Percentiles rank a stretch among this genome's conserved stretches.
Evolutionary conservation across 768 basidiomycete species (phyloP).

Genomic region (Tylopilus sp.): DNA sequence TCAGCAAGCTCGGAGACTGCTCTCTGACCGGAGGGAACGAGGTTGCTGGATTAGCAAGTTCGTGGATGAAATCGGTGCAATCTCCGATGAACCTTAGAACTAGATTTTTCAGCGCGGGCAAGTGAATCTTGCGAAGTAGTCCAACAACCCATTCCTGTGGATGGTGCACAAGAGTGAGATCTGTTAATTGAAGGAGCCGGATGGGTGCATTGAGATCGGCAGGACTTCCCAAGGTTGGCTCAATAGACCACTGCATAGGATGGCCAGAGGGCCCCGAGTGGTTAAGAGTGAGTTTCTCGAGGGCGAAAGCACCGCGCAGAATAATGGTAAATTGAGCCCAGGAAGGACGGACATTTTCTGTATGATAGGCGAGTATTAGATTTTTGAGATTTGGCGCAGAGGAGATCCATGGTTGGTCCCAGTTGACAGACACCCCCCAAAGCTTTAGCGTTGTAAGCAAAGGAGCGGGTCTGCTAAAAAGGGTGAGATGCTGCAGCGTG

Average conservation of each 20-base stretch:
- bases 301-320: too few relatives aligned
- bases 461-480: slow-evolving; percentile 54
- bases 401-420: slow-evolving; percentile 43
- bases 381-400: slow-evolving; percentile 34
- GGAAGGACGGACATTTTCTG: too few relatives aligned
- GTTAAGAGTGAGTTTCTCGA: slow-evolving; percentile 51
- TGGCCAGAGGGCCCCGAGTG: slow-evolving; percentile 54
- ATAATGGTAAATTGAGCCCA: too few relatives aligned
- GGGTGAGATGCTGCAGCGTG: slow-evolving; percentile 38
- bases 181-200: slow-evolving; percentile 10
- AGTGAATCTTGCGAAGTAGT: slow-evolving; percentile 27
- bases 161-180: too few relatives aligned
- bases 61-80: slow-evolving; percentile 41
- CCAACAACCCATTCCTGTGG: too few relatives aligned
- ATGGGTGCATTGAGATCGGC: slow-evolving; percentile 31
- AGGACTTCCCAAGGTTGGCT: slow-evolving; percentile 12
- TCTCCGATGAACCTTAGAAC: slow-evolving; percentile 53
- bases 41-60: slow-evolving; percentile 30
- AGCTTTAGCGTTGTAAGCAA: slow-evolving; percentile 46
- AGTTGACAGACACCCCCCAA: slow-evolving; percentile 72
- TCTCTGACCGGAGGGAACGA: slow-evolving; percentile 32
- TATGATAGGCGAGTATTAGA: too few relatives aligned
- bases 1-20: slow-evolving; percentile 36
- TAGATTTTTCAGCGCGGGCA: slow-evolving; percentile 37
- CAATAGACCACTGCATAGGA: slow-evolving; percentile 35